phyloP scores from a whole-genome alignment of 192 early-diverging fungal genomes.

The Coemansia sp. region DNA sequence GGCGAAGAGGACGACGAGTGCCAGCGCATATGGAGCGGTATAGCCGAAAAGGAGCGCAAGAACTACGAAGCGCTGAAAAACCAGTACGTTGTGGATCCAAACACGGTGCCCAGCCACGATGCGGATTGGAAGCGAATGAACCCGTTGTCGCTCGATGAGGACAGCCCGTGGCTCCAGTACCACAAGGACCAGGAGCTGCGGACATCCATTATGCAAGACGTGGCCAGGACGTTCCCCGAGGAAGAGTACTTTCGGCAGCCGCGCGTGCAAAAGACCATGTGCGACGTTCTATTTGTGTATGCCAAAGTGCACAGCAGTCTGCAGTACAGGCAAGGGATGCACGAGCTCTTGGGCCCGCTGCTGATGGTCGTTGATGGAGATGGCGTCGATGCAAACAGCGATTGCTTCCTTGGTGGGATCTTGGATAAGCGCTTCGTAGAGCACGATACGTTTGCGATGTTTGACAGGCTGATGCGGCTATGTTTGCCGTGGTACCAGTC shows the following conservation, averaged over 20 bases:
- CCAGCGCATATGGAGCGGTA: constrained; percentile 17
- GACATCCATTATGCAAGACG: constrained; percentile 85
- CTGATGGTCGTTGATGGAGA: constrained; percentile 77
- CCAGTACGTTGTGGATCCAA: constrained; percentile 32
- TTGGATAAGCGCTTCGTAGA: constrained; percentile 76
- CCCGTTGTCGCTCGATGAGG: constrained; percentile 81
- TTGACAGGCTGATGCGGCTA: constrained; percentile 76
- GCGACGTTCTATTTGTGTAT: constrained; percentile 87
- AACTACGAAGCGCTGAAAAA: constrained; percentile 23
- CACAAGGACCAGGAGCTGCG: constrained; percentile 84
- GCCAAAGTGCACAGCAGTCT: constrained; percentile 84
- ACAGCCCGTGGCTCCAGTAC: constrained; percentile 93
- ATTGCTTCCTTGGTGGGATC: constrained; percentile 33
- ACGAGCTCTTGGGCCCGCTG: constrained; percentile 87
- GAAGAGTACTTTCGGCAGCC: constrained; percentile 71
- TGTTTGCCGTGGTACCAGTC: constrained; percentile 87
- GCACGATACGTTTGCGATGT: constrained; percentile 82
- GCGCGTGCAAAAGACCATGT: constrained; percentile 66
- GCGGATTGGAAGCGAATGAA: constrained; percentile 75
- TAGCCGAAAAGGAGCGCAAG: constrained; percentile 31
- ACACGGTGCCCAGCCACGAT: not conserved
- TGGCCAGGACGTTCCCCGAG: constrained; percentile 92
- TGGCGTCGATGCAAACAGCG: constrained; percentile 35
- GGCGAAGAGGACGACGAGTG: constrained; percentile 35
- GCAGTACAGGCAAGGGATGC: constrained; percentile 98